phyloP scores from a whole-genome alignment of 169 alveolate genomes.

The Plasmodium gonderi region DNA sequence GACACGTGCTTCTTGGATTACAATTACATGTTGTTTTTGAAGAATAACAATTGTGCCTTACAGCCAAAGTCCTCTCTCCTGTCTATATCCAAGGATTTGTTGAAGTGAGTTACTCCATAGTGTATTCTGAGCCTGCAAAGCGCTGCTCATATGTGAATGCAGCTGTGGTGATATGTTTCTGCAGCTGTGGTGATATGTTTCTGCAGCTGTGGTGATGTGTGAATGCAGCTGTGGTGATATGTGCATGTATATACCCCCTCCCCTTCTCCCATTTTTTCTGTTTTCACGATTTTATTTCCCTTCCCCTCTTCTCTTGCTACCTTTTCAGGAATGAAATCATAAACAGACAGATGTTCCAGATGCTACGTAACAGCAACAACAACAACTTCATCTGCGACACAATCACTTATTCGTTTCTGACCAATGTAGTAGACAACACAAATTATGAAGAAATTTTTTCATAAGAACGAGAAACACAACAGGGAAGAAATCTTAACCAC shows the following conservation, averaged over 20 bases:
- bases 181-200: too few relatives aligned
- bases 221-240: too few relatives aligned
- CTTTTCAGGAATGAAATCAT: constrained; percentile 47
- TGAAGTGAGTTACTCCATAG: too few relatives aligned
- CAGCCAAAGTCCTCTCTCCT: constrained; percentile 49
- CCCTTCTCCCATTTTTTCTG: neutral
- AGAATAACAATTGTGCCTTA: constrained; percentile 32
- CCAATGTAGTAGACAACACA: constrained; percentile 58
- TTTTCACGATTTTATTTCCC: neutral
- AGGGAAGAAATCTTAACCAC: too few relatives aligned
- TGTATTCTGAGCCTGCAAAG: too few relatives aligned
- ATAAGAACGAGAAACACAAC: neutral
- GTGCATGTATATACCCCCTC: neutral
- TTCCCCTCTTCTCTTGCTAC: neutral
- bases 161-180: too few relatives aligned
- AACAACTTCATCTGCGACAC: constrained; percentile 70
- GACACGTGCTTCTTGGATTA: constrained; percentile 49
- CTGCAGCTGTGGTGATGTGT: too few relatives aligned
- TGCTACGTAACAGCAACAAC: constrained; percentile 47
- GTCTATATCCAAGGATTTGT: constrained; percentile 37
- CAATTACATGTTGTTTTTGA: constrained; percentile 41
- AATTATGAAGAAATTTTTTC: constrained; percentile 55
- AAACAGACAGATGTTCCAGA: constrained; percentile 50
- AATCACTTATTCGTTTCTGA: constrained; percentile 53
- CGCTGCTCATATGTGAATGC: too few relatives aligned